Evolutionary conservation across 2,329 filamentous ascomycete species (phyloP).

Genomic region (Cadophora gregata): DNA sequence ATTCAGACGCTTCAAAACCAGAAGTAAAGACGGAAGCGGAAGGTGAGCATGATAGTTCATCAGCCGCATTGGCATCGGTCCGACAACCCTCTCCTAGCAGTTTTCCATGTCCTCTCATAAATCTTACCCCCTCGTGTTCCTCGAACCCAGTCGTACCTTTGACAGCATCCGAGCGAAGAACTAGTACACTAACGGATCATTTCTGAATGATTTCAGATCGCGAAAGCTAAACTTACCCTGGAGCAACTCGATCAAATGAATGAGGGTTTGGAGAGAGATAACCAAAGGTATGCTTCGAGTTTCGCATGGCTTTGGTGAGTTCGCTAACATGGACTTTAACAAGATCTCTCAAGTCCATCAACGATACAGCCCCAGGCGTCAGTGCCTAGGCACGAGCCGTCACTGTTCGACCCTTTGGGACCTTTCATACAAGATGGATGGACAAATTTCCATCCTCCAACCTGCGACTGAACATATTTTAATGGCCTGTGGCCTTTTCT

Average conservation of each 20-base stretch:
- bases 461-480: slow-evolving; percentile 19
- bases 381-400: slow-evolving; percentile 7
- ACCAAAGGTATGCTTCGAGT: slow-evolving; percentile 49
- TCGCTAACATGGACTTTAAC: background rate
- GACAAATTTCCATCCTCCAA: slow-evolving; percentile 14
- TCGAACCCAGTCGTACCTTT: background rate
- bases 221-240: slow-evolving; percentile 42
- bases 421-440: slow-evolving; percentile 1
- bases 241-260: slow-evolving; percentile 56
- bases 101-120: slow-evolving; percentile 29
- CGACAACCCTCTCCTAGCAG: slow-evolving; percentile 47
- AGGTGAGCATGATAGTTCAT: slow-evolving; percentile 66
- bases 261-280: slow-evolving; percentile 61
- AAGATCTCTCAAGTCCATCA: slow-evolving; percentile 48
- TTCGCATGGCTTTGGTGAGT: background rate
- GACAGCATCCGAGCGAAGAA: background rate
- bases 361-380: slow-evolving; percentile 29
- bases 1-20: slow-evolving; percentile 41
- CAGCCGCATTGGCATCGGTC: slow-evolving; percentile 71
- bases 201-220: slow-evolving; percentile 39
- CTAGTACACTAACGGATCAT: slow-evolving; percentile 31
- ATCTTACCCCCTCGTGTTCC: slow-evolving; percentile 13
- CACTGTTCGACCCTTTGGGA: background rate
- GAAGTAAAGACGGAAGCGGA: slow-evolving; percentile 55
- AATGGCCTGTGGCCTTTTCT: slow-evolving; percentile 25